A percentile compares a stretch with the other conserved stretches of the same genome.
Evolutionary conservation across 169 alveolate genomes (phyloP).

Genomic region (Eimeria acervulina): DNA sequence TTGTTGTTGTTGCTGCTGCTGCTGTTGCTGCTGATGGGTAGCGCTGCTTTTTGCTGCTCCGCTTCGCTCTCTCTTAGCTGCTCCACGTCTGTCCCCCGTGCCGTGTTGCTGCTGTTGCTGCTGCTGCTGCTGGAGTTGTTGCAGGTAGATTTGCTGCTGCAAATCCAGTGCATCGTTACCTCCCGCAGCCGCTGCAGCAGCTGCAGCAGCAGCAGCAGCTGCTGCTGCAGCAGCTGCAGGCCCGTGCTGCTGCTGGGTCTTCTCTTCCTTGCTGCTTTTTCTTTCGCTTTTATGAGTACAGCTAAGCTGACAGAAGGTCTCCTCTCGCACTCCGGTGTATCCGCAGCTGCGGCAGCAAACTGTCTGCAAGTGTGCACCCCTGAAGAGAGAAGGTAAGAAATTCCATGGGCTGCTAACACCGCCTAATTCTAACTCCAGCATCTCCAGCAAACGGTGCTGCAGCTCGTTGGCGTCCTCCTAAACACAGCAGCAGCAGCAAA

Average conservation of each 20-base stretch:
- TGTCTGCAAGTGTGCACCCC: slow-evolving; percentile 71
- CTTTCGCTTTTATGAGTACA: slow-evolving; percentile 66
- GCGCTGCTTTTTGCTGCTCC: slow-evolving; percentile 36
- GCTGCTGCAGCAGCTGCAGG: background rate
- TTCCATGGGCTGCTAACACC: slow-evolving; percentile 75
- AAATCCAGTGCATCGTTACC: background rate
- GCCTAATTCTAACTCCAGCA: slow-evolving; percentile 77
- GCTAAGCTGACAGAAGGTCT: slow-evolving; percentile 77
- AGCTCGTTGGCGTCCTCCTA: slow-evolving; percentile 84
- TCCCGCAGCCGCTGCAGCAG: slow-evolving; percentile 20
- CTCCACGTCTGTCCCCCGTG: background rate
- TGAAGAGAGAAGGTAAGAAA: slow-evolving; percentile 69
- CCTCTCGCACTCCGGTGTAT: slow-evolving; percentile 79
- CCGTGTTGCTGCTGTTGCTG: slow-evolving; percentile 35
- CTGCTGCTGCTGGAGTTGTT: slow-evolving; percentile 27
- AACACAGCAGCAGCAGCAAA: slow-evolving; percentile 28
- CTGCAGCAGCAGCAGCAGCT: slow-evolving; percentile 13
- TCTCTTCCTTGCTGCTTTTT: background rate
- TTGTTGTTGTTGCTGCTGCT: background rate
- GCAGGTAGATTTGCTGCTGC: slow-evolving; percentile 12
- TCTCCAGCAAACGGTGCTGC: slow-evolving; percentile 79
- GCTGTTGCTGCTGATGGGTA: background rate
- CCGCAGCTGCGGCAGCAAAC: slow-evolving; percentile 78
- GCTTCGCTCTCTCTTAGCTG: slow-evolving; percentile 22
- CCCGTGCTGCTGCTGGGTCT: slow-evolving; percentile 8